Conservation (phyloP, 2,329 filamentous ascomycete genomes). For the Neopestalotiopsis clavispora region DNA sequence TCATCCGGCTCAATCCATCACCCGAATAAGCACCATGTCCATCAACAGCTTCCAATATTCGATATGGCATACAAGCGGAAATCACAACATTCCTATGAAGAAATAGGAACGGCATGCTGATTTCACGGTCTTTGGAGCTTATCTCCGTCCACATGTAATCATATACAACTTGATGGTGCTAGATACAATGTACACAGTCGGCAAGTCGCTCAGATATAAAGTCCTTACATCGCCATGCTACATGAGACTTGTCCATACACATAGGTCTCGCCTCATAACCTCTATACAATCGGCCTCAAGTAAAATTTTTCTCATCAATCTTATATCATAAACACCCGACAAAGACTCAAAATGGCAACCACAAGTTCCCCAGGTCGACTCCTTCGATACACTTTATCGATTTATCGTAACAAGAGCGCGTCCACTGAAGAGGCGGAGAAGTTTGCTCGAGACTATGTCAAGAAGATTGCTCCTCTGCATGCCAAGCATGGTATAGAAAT, state of each 20-base stretch:
- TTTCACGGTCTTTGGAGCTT: not conserved
- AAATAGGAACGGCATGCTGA: not conserved
- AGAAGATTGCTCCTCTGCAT: constrained; percentile 10
- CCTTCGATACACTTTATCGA: constrained; percentile 8
- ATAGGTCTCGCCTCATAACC: not conserved
- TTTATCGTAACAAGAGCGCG: constrained; percentile 13
- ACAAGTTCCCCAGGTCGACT: constrained; percentile 9
- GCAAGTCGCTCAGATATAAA: not conserved
- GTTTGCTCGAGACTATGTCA: constrained; percentile 12
- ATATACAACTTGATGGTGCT: not conserved
- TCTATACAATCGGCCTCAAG: not conserved
- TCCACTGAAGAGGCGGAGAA: not conserved
- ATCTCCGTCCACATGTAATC: not conserved
- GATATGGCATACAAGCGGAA: not conserved
- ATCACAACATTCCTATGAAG: not conserved
- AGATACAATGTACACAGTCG: not conserved
- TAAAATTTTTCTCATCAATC: too few relatives aligned
- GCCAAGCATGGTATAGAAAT: constrained; percentile 16
- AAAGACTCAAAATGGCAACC: not conserved
- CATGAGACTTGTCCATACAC: not conserved
- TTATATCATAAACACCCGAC: not conserved
- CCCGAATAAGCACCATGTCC: not conserved
- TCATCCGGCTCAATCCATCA: not conserved
- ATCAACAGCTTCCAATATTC: not conserved
- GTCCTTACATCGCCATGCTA: not conserved